Evolutionary conservation across 2,329 filamentous ascomycete genomes (phyloP), one percentile per base, ranked within the genome.

Genomic region (Trichoderma gracile): DNA sequence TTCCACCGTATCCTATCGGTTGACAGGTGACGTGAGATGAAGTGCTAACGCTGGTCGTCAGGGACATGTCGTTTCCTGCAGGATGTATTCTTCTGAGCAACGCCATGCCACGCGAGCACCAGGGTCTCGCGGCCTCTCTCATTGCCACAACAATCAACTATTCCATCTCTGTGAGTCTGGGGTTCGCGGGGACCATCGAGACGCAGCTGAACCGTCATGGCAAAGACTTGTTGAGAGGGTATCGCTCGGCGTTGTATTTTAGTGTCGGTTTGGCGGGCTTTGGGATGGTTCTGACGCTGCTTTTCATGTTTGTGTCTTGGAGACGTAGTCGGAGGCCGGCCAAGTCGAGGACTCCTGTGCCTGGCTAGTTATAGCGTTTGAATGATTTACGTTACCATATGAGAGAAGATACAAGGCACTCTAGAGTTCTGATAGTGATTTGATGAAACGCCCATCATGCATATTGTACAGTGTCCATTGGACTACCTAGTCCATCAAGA

Each of bases 141-240:
- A 82, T 88, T 55, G 84, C 81, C 63, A 88, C 86, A 0, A 77
- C 86, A 43, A 82, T 89, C 67, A 88, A 90, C 72, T 89, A 89
- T 71, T 81, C 80, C 65, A 88, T 89, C 45, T 84, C 83, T 0
- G 73, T 89, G 14, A 85, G 84, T 0, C 75, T 90, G 0, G 87
- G 86, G 0, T 80, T 90, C 45, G 86, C 86, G 0, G 86, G 85
- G 0, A 88, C 84, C 0, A 81, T 88, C 5, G 49, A 63, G 40
- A 54, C 50, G 12, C 59, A 63, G 14, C 49, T 63, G 3, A 63
- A 76, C 30, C 75, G 75, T 12, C 54, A 78, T 7, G 74, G 72
- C 27, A 66, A 68, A 5, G 54, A 64, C n/a, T 64, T 68, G 65
- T 33, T 64, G n/a, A 17, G 61, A 25, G 61, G 74, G 73, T 12